Conservation (phyloP, 176 grass and related monocot genomes). For the Rhipidocladum racemiflorum region DNA sequence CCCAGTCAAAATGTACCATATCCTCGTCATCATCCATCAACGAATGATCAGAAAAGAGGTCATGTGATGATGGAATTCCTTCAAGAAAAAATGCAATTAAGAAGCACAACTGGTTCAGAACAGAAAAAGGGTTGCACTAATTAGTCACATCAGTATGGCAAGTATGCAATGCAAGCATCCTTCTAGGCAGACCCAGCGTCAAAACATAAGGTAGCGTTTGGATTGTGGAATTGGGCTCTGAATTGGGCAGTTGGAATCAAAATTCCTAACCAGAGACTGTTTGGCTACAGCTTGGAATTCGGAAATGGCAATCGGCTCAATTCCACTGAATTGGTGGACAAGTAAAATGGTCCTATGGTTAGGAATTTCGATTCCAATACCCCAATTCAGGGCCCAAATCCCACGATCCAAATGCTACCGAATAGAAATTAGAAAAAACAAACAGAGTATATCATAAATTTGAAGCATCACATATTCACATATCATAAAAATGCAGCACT, state of each 20-base stretch:
- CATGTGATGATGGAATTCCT: slow-evolving; percentile 34
- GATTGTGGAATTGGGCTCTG: no score
- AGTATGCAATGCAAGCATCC: not conserved
- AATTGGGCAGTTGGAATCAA: no score
- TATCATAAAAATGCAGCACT: not conserved
- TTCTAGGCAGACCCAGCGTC: slow-evolving; percentile 1
- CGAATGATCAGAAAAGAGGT: slow-evolving; percentile 36
- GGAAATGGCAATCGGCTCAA: no score
- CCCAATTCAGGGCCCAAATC: no score
- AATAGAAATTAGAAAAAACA: not conserved
- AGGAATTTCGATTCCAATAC: no score
- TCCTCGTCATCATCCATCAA: slow-evolving; percentile 24
- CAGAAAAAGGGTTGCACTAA: slow-evolving; percentile 5
- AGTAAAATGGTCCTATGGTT: no score
- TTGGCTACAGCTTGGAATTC: no score
- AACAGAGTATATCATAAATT: slow-evolving; percentile 19
- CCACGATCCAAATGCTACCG: not conserved
- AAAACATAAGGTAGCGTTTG: not conserved
- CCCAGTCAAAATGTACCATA: slow-evolving; percentile 39
- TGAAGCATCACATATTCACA: not conserved
- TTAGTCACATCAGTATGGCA: slow-evolving; percentile 11
- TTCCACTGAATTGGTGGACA: no score
- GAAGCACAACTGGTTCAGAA: not conserved
- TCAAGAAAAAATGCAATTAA: slow-evolving; percentile 8
- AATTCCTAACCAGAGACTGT: no score